Conservation (phyloP, 345 rosid genomes). For the Pistacia vera region DNA sequence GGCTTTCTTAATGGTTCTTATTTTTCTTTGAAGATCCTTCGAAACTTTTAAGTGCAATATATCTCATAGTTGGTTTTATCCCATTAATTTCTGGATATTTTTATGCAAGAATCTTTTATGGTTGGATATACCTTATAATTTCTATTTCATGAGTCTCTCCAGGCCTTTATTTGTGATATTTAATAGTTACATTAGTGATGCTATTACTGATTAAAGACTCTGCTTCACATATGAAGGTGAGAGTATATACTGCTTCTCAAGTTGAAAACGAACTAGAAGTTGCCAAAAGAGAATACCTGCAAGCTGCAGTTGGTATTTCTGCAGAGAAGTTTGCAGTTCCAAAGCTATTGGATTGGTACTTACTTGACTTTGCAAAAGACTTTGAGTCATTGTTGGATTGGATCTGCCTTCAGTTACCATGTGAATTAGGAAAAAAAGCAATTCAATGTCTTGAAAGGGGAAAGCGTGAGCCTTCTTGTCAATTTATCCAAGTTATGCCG, state of each 20-base stretch:
- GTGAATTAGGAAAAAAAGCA: slow-evolving; percentile 69
- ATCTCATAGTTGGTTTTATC: neutral
- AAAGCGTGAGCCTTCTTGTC: slow-evolving; percentile 42
- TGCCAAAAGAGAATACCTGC: slow-evolving; percentile 76
- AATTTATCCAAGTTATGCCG: slow-evolving; percentile 58
- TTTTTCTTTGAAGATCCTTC: neutral
- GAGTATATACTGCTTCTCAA: slow-evolving; percentile 64
- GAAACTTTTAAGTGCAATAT: too few species aligned
- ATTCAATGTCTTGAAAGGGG: slow-evolving; percentile 64
- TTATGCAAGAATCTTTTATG: neutral
- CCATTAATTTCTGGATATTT: neutral
- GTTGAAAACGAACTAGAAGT: slow-evolving; percentile 69
- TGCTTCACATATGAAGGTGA: slow-evolving; percentile 50
- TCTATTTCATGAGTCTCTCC: neutral
- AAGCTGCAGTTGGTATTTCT: slow-evolving; percentile 74
- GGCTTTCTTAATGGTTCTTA: neutral
- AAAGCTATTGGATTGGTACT: slow-evolving; percentile 79
- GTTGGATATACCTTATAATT: neutral
- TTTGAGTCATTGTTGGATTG: slow-evolving; percentile 77
- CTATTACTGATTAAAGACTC: slow-evolving; percentile 27
- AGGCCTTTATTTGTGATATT: neutral
- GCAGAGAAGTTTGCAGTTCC: slow-evolving; percentile 58
- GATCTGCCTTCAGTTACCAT: slow-evolving; percentile 86
- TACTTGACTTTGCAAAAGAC: slow-evolving; percentile 86
- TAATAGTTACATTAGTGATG: neutral